phyloP scores from a whole-genome alignment of 495 filamentous ascomycete species.

The Aspergillus hancockii region DNA sequence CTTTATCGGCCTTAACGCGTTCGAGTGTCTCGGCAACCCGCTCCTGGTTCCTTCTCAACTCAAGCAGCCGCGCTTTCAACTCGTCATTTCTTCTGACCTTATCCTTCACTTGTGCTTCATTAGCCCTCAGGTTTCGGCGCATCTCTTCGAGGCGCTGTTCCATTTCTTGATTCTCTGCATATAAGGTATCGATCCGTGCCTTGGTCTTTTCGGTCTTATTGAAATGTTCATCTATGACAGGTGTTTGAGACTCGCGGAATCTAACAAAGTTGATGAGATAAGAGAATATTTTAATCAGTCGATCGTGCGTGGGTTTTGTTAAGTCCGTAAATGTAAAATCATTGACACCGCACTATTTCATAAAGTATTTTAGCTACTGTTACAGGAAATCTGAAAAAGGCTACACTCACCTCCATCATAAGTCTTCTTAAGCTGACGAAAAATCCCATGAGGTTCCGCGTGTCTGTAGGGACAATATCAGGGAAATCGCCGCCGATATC shows the following conservation, averaged over 20 bases:
- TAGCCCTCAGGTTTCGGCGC: conserved; percentile 69
- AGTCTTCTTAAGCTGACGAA: conserved; percentile 76
- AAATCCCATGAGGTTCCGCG: conserved; percentile 90
- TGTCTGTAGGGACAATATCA: conserved; percentile 80
- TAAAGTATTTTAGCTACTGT: conserved; percentile 8
- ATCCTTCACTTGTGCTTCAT: conserved; percentile 75
- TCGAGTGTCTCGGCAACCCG: conserved; percentile 76
- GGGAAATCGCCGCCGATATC: conserved; percentile 81
- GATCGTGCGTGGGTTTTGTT: conserved; percentile 81
- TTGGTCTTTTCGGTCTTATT: conserved; percentile 86
- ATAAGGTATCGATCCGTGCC: conserved; percentile 80
- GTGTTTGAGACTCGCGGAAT: conserved; percentile 87
- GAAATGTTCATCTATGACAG: conserved; percentile 86
- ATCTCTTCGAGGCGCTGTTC: conserved; percentile 79
- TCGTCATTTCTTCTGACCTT: conserved; percentile 83
- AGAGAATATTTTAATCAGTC: conserved; percentile 87
- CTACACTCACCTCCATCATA: conserved; percentile 61
- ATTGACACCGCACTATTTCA: conserved; percentile 70
- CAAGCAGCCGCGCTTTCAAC: conserved; percentile 74
- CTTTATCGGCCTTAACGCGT: conserved; percentile 70
- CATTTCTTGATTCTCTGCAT: conserved; percentile 81
- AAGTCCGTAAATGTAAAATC: conserved; percentile 93
- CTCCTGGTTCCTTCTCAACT: conserved; percentile 75
- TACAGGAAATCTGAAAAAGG: not conserved
- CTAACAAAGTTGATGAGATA: conserved; percentile 98